phyloP scores from a whole-genome alignment of 345 rosid species.

The Eucalyptus albens region DNA sequence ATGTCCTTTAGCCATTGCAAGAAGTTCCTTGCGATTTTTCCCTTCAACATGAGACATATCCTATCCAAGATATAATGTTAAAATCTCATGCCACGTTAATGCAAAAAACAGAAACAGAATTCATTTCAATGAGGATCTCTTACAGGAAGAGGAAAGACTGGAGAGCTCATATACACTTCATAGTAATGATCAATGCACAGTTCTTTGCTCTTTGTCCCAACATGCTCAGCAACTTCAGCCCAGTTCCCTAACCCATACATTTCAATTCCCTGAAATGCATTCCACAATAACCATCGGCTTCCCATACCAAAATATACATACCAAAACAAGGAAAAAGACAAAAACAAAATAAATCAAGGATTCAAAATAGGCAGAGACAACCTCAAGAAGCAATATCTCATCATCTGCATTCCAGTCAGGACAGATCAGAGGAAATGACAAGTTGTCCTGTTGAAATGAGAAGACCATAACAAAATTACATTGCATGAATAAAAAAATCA shows the following conservation, averaged over 20 bases:
- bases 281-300: background rate
- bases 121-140: constrained; percentile 1
- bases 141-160: constrained; percentile 91
- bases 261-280: constrained; percentile 70
- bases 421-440: constrained; percentile 82
- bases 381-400: constrained; percentile 96
- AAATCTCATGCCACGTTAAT: background rate
- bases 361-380: background rate
- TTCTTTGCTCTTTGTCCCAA: constrained; percentile 94
- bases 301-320: background rate
- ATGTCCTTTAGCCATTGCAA: constrained; percentile 94
- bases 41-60: constrained; percentile 96
- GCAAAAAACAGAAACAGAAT: background rate
- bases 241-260: constrained; percentile 98
- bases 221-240: constrained; percentile 96
- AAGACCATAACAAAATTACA: background rate
- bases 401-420: constrained; percentile 99
- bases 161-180: constrained; percentile 70
- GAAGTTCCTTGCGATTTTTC: constrained; percentile 89
- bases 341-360: background rate
- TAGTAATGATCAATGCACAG: constrained; percentile 71
- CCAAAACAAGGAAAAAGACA: background rate
- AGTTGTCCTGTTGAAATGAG: constrained; percentile 48
- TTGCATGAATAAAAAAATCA: background rate
- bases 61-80: constrained; percentile 15